phyloP scores from a whole-genome alignment of 495 filamentous ascomycete genomes.

The Gamarada debralockiae region DNA sequence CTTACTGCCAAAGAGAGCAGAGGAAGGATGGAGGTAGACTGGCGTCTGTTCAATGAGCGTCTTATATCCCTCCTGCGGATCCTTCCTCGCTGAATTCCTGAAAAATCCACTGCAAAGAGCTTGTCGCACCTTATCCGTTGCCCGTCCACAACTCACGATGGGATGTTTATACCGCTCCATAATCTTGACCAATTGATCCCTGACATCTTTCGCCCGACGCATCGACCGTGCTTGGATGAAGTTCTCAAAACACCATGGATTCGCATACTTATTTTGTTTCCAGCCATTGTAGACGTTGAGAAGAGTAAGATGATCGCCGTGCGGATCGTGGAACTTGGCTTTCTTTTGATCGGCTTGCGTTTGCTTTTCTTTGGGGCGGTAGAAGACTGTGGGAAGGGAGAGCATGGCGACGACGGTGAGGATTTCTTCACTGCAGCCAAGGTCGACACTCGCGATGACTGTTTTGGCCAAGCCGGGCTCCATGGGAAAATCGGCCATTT shows the following conservation, averaged over 20 bases:
- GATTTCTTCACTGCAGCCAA: conserved; percentile 89
- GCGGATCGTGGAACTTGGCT: conserved; percentile 91
- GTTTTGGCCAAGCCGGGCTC: conserved; percentile 84
- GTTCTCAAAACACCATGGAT: conserved; percentile 95
- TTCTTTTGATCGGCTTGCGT: conserved; percentile 96
- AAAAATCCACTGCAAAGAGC: conserved; percentile 94
- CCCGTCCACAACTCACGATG: conserved; percentile 77
- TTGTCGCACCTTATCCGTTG: conserved; percentile 85
- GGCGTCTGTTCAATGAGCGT: conserved; percentile 93
- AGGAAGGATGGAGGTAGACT: conserved; percentile 88
- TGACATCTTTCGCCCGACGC: conserved; percentile 84
- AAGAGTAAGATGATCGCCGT: conserved; percentile 90
- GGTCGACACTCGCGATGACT: conserved; percentile 80
- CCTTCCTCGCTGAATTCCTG: conserved; percentile 90
- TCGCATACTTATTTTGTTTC: conserved; percentile 77
- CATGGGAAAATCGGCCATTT: conserved; percentile 98
- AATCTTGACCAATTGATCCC: conserved; percentile 87
- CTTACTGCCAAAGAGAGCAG: conserved; percentile 91
- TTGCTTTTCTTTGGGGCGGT: conserved; percentile 95
- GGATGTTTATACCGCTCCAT: conserved; percentile 83
- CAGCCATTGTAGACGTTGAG: conserved; percentile 96
- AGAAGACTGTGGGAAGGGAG: conserved; percentile 79
- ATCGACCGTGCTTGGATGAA: conserved; percentile 92
- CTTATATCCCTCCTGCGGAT: conserved; percentile 94
- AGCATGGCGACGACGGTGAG: conserved; percentile 96